Base-by-base conservation (phyloP, 1,284 basidiomycete species). In the Polyporus tsugae region DNA sequence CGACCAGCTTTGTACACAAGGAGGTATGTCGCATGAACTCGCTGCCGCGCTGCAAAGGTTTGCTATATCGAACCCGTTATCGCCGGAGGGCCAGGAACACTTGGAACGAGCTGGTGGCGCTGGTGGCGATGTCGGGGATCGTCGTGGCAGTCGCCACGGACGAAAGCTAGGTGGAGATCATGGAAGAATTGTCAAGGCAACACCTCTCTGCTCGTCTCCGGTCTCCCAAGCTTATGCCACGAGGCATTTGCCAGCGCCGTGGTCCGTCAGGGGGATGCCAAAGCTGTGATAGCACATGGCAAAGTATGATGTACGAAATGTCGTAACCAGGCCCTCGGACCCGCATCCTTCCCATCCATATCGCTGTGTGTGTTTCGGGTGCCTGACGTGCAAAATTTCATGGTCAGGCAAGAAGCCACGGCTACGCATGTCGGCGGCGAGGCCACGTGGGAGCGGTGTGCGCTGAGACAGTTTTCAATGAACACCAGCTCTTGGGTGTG, bases 41-140 rank as follows among this genome's bases (percentile, higher is more conserved):
- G 44, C 44, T 38, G 42, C 29, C 29, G 10, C 10, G 52, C 55
- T 57, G 38, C 39, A 22, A n/a, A 58, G 44, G 42, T 17, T 44
- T 44, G 41, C 44, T 59, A 53, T 60, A 57, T 55, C 63, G 55
- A 66, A 53, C 62, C 71, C 71, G 71, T 65, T 65, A 72, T 70
- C 62, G 52, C 71, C 68, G 71, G 60, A 53, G 44, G 35, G 36
- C 52, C 66, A 69, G 67, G 63, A 70, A 67, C 66, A 57, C 58
- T 19, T 22, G 53, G 19, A n/a, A 29, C 49, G 22, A 60, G 58
- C 35, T 49, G 63, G 44, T 61, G 71, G 71, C 36, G 58, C 35
- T 49, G 63, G 44, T 61, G 71, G 71, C 36, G 63, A 72, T 70
- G 64, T 70, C 71, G 71, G 71, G 63, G 67, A 72, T 69, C 68